A percentile compares a stretch with the other conserved stretches of the same genome.
Conservation (phyloP, 202 grass and related monocot species). For the Panicum hallii region DNA sequence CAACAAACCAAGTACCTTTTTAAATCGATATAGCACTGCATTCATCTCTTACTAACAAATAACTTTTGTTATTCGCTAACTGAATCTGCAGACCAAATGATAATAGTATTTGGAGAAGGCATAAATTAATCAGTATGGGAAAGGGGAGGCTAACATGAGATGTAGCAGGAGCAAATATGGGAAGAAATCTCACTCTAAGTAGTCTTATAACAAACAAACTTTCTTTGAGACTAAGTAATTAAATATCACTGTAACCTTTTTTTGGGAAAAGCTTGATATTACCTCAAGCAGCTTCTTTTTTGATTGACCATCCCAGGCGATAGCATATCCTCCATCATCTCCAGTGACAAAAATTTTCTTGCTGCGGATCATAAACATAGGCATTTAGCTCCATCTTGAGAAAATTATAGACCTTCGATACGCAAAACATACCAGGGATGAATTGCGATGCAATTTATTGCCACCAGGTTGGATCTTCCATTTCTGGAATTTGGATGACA, state of each 20-base stretch:
- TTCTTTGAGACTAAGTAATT: slow-evolving; percentile 46
- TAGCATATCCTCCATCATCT: slow-evolving; percentile 72
- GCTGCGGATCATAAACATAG: slow-evolving; percentile 47
- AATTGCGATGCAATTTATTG: slow-evolving; percentile 62
- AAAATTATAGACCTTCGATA: slow-evolving; percentile 34
- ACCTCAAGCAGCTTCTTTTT: slow-evolving; percentile 79
- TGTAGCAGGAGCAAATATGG: background rate
- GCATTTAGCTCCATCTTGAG: slow-evolving; percentile 21
- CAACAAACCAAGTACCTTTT: background rate
- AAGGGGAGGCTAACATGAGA: slow-evolving; percentile 3
- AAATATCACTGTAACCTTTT: background rate
- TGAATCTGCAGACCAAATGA: background rate
- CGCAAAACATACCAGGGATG: slow-evolving; percentile 64
- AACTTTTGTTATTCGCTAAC: slow-evolving; percentile 8
- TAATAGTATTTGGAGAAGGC: slow-evolving; percentile 2
- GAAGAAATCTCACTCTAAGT: slow-evolving; percentile 3
- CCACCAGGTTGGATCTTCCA: slow-evolving; percentile 58
- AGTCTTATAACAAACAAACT: slow-evolving; percentile 36
- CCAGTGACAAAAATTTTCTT: slow-evolving; percentile 67
- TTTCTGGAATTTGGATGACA: slow-evolving; percentile 78
- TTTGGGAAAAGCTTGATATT: slow-evolving; percentile 25
- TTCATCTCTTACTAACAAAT: slow-evolving; percentile 9
- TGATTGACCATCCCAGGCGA: slow-evolving; percentile 60
- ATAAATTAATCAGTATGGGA: background rate
- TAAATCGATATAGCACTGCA: background rate